phyloP scores from a whole-genome alignment of 2,329 filamentous ascomycete species.

The Cladosporium velox region DNA sequence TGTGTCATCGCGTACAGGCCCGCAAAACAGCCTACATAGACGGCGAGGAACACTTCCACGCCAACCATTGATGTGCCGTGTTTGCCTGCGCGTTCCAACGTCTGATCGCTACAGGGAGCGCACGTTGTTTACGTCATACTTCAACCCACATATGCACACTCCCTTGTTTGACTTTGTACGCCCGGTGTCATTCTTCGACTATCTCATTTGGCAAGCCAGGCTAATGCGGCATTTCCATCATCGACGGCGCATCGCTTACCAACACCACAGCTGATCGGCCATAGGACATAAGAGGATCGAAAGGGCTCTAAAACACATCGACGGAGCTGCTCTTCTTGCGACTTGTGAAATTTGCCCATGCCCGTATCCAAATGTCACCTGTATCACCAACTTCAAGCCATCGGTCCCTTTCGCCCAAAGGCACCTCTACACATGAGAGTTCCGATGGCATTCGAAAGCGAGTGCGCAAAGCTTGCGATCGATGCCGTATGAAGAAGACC shows the following conservation, averaged over 20 bases:
- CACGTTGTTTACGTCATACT: background rate
- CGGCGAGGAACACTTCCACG: background rate
- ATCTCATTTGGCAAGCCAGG: background rate
- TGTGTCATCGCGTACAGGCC: background rate
- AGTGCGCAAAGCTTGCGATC: constrained; percentile 67
- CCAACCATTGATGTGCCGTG: background rate
- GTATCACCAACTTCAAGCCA: background rate
- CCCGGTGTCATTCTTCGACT: background rate
- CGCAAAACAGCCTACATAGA: background rate
- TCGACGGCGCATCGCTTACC: background rate
- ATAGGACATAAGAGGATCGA: background rate
- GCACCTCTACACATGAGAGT: background rate
- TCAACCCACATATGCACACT: background rate
- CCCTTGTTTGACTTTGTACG: background rate
- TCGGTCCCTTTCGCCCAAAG: background rate
- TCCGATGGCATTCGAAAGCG: constrained; percentile 51
- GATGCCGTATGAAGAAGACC: constrained; percentile 66
- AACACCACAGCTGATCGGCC: background rate
- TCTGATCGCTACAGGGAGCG: background rate
- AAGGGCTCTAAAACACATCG: background rate
- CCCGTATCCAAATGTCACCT: background rate
- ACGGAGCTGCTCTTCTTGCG: background rate
- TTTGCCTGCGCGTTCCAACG: background rate
- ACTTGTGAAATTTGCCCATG: background rate
- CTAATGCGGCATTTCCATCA: background rate